Evolutionary conservation across 192 early-diverging fungal genomes (phyloP).

Genomic region (Backusella australiensis): DNA sequence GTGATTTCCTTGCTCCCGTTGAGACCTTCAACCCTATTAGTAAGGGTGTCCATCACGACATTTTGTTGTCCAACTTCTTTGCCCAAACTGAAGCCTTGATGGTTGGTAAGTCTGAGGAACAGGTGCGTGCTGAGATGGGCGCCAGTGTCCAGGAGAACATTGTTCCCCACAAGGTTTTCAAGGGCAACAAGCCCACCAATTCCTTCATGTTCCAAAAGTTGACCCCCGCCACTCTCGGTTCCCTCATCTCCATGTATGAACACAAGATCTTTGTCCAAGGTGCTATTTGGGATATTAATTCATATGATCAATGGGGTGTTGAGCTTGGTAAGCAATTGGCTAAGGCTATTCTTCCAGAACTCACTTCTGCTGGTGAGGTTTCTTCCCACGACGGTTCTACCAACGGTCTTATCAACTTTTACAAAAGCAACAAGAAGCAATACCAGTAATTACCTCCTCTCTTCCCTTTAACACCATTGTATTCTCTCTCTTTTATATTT

Average conservation of each 20-base stretch:
- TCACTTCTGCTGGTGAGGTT: slow-evolving; percentile 59
- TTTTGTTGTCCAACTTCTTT: slow-evolving; percentile 98
- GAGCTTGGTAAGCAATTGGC: slow-evolving; percentile 99
- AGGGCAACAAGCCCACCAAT: slow-evolving; percentile 97
- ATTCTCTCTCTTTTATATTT: background rate
- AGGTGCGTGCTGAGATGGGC: slow-evolving; percentile 81
- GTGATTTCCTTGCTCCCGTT: slow-evolving; percentile 95
- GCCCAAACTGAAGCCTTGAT: slow-evolving; percentile 98
- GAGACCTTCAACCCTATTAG: slow-evolving; percentile 91
- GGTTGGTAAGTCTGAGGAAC: slow-evolving; percentile 81
- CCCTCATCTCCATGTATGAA: slow-evolving; percentile 96
- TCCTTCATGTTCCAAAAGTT: slow-evolving; percentile 92
- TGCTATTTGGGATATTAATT: slow-evolving; percentile 97
- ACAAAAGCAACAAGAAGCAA: slow-evolving; percentile 56
- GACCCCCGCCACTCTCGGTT: slow-evolving; percentile 85
- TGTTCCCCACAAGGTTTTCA: slow-evolving; percentile 95
- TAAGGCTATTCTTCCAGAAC: slow-evolving; percentile 92
- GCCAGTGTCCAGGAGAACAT: slow-evolving; percentile 62
- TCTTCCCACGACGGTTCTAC: slow-evolving; percentile 87
- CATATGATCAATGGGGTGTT: slow-evolving; percentile 94
- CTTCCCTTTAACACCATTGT: background rate
- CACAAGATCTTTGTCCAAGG: slow-evolving; percentile 99
- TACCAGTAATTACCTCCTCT: background rate
- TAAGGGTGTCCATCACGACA: slow-evolving; percentile 86
- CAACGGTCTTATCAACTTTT: slow-evolving; percentile 97